phyloP scores from a whole-genome alignment of 2,329 filamentous ascomycete species.

The Penicillium sp. region DNA sequence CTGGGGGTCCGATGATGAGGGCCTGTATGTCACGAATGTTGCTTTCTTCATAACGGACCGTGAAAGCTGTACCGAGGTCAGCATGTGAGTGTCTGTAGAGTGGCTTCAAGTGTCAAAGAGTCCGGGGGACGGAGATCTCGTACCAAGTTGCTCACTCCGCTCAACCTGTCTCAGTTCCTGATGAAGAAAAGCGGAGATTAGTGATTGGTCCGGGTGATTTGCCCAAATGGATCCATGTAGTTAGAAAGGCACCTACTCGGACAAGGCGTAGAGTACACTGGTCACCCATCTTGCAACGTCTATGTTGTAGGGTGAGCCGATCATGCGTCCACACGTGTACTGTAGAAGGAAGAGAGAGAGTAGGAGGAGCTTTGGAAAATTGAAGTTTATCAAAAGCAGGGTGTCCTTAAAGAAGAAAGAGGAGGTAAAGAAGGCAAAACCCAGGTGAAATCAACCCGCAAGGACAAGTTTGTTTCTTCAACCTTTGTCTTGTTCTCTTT shows the following conservation, averaged over 20 bases:
- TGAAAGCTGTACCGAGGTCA: slow-evolving; percentile 61
- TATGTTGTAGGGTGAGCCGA: background rate
- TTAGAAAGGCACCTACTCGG: slow-evolving; percentile 9
- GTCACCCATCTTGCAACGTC: slow-evolving; percentile 12
- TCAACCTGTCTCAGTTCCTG: slow-evolving; percentile 20
- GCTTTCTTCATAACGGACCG: slow-evolving; percentile 80
- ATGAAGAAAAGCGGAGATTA: background rate
- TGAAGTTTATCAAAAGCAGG: too few species aligned
- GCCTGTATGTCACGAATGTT: slow-evolving; percentile 87
- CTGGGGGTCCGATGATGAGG: slow-evolving; percentile 86
- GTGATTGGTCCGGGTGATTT: background rate
- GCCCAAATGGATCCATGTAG: background rate
- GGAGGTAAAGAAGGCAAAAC: background rate
- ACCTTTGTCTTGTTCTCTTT: background rate
- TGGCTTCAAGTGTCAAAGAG: too few species aligned
- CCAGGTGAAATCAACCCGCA: background rate
- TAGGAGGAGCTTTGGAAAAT: background rate
- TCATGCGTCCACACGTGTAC: background rate
- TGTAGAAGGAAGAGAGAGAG: too few species aligned
- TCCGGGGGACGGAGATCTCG: background rate
- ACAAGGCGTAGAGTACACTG: slow-evolving; percentile 19
- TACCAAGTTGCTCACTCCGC: slow-evolving; percentile 15
- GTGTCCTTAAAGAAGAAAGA: background rate
- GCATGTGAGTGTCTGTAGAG: slow-evolving; percentile 4
- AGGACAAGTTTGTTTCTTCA: background rate